A percentile compares a stretch with the other conserved stretches of the same genome.
Conservation (phyloP, 1,139 yeast genomes). For the Groenewaldozyma auringiensis region DNA sequence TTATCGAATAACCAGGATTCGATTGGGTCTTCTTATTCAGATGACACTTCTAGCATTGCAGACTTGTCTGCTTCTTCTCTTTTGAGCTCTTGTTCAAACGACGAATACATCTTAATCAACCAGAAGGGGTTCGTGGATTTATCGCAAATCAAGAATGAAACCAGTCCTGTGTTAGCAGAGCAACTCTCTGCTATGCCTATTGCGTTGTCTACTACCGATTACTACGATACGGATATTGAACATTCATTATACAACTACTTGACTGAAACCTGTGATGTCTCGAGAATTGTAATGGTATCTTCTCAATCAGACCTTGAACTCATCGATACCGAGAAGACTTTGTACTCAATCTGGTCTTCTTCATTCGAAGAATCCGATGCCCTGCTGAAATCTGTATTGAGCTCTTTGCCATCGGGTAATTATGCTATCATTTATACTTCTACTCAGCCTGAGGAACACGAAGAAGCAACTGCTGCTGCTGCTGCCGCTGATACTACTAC, state of each 20-base stretch:
- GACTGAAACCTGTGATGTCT: not conserved
- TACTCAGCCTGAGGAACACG: conserved; percentile 14
- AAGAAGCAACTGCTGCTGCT: conserved; percentile 2
- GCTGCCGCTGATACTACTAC: conserved; percentile 1
- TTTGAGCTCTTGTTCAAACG: conserved; percentile 27
- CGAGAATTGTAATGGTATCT: not conserved
- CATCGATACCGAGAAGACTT: conserved; percentile 1
- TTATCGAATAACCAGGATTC: conserved; percentile 1
- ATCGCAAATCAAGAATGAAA: not conserved
- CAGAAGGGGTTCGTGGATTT: conserved; percentile 21
- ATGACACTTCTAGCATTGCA: not conserved
- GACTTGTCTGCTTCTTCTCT: not conserved
- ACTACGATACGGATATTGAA: conserved; percentile 1
- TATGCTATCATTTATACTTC: conserved; percentile 29
- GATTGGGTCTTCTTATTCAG: not conserved
- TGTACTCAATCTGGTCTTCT: not conserved
- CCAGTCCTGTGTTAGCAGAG: conserved; percentile 1
- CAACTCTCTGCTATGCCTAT: not conserved
- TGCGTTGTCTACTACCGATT: not conserved
- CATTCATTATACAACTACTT: not conserved
- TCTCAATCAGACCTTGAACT: not conserved
- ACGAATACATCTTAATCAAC: conserved; percentile 32
- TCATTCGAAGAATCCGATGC: conserved; percentile 22
- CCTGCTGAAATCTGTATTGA: conserved; percentile 24
- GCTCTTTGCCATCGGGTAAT: conserved; percentile 29